A percentile compares a stretch with the other conserved stretches of the same genome.
Conservation (phyloP, 2,329 filamentous ascomycete genomes). For the Aspergillus sp. region DNA sequence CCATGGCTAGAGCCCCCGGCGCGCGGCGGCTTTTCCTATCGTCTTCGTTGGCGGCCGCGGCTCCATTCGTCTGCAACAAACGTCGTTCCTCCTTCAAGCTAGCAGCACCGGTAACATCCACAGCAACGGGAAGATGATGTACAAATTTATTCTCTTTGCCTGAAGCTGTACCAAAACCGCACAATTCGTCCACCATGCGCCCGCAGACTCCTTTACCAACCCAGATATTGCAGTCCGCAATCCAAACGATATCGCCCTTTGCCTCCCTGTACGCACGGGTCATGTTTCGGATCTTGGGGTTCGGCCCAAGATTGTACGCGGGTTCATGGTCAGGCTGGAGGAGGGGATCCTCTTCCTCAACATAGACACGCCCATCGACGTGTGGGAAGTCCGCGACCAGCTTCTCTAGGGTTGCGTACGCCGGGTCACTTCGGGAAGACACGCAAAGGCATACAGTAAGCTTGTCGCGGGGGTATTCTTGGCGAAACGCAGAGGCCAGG, state of each 20-base stretch:
- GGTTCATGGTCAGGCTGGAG: slow-evolving; percentile 55
- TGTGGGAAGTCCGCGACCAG: slow-evolving; percentile 71
- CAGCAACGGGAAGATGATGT: slow-evolving; percentile 84
- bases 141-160: slow-evolving; percentile 77
- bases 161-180: slow-evolving; percentile 57
- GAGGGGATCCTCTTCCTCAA: slow-evolving; percentile 78
- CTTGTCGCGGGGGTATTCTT: slow-evolving; percentile 74
- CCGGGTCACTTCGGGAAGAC: slow-evolving; percentile 70
- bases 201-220: slow-evolving; percentile 74
- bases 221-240: slow-evolving; percentile 97
- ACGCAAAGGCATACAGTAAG: slow-evolving; percentile 83
- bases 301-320: slow-evolving; percentile 72
- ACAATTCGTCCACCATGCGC: slow-evolving; percentile 85
- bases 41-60: not conserved
- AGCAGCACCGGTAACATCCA: slow-evolving; percentile 60
- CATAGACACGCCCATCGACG: slow-evolving; percentile 69
- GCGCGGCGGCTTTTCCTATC: slow-evolving; percentile 15
- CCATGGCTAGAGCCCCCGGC: slow-evolving; percentile 38
- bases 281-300: slow-evolving; percentile 98
- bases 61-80: slow-evolving; percentile 6
- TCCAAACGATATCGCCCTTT: slow-evolving; percentile 85
- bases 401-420: slow-evolving; percentile 69
- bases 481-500: slow-evolving; percentile 78
- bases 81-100: slow-evolving; percentile 26
- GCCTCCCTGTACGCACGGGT: slow-evolving; percentile 89